These are phyloP conservation scores for Gautieria morchelliformis DNA, from an alignment of 768 basidiomycete species.

Conservation along the genomic window DNA sequence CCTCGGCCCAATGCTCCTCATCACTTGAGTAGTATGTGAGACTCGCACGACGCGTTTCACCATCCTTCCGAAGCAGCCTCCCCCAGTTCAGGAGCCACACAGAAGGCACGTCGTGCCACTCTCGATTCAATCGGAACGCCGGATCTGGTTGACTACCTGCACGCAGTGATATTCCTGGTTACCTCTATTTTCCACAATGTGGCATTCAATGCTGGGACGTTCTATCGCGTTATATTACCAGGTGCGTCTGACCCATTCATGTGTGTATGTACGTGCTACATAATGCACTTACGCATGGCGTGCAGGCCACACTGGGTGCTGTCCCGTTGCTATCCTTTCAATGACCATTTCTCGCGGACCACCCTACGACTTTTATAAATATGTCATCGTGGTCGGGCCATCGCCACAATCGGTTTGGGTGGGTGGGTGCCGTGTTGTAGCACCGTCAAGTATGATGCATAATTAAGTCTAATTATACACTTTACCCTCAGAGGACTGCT, in stretches of 20 bases:
- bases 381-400: slow-evolving; percentile 50
- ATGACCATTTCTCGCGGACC: slow-evolving; percentile 53
- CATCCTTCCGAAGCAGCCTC: slow-evolving; percentile 62
- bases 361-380: slow-evolving; percentile 55
- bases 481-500: slow-evolving; percentile 45
- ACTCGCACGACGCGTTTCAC: slow-evolving; percentile 55
- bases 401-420: slow-evolving; percentile 72
- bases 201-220: slow-evolving; percentile 76
- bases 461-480: too few relatives aligned
- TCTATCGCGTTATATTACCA: slow-evolving; percentile 78
- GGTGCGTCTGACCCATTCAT: slow-evolving; percentile 28
- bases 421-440: slow-evolving; percentile 11
- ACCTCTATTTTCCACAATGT: slow-evolving; percentile 76
- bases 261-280: not conserved
- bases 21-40: slow-evolving; percentile 60
- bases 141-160: not conserved
- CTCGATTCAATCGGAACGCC: not conserved
- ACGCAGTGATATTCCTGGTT: slow-evolving; percentile 50
- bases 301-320: slow-evolving; percentile 58
- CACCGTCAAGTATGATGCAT: too few relatives aligned
- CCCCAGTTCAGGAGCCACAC: slow-evolving; percentile 50
- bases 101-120: slow-evolving; percentile 35
- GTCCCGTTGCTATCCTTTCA: slow-evolving; percentile 72
- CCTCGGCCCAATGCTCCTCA: slow-evolving; percentile 43
- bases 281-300: not conserved